Percentiles rank a stretch among this genome's conserved stretches.
These are phyloP conservation scores for Hamigera avellanea DNA, from an alignment of 495 filamentous ascomycete genomes.

Conservation along the genomic window DNA sequence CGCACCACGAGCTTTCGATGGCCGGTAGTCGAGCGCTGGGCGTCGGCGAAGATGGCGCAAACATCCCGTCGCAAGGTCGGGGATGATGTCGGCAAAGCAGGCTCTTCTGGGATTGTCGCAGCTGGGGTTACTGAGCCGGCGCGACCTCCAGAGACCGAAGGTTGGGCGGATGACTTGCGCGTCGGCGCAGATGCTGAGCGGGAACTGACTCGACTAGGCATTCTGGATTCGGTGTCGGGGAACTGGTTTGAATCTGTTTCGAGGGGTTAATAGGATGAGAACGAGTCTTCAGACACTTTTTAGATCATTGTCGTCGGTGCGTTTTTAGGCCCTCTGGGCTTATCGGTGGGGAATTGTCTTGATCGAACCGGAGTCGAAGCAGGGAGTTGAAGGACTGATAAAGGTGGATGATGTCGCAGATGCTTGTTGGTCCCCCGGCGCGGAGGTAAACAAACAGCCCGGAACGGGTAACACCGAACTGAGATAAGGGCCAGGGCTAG, in stretches of 20 bases:
- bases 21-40: constrained; percentile 75
- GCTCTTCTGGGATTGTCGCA: constrained; percentile 60
- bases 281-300: no score
- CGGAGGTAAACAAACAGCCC: constrained; percentile 37
- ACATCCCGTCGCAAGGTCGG: constrained; percentile 65
- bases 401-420: no score
- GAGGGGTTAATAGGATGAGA: no score
- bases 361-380: no score
- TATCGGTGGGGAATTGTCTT: no score
- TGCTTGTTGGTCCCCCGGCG: no score
- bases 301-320: no score
- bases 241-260: no score
- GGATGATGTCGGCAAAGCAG: constrained; percentile 37
- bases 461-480: constrained; percentile 19
- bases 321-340: no score
- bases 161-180: constrained; percentile 46
- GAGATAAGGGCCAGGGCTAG: constrained; percentile 26
- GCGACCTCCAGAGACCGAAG: constrained; percentile 44
- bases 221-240: constrained; percentile 16
- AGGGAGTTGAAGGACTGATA: no score
- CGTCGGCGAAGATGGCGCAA: constrained; percentile 70
- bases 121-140: constrained; percentile 50
- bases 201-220: constrained; percentile 52
- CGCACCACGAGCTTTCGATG: constrained; percentile 84
- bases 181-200: constrained; percentile 43